A percentile compares a stretch with the other conserved stretches of the same genome.
Conservation (phyloP, 192 early-diverging fungal species). For the Backusella liffmaniae region DNA sequence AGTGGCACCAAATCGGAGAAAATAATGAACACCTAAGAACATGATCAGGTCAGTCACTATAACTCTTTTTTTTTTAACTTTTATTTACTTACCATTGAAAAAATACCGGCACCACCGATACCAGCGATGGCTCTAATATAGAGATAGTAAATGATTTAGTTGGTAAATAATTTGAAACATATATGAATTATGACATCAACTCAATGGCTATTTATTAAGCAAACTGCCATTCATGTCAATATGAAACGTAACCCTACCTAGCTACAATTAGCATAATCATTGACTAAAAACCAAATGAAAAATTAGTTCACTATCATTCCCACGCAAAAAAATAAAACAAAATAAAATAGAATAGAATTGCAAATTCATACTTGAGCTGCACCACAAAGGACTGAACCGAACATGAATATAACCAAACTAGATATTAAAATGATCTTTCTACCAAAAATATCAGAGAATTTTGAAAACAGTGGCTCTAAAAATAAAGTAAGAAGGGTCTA, state of each 20-base stretch:
- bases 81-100: conserved; percentile 1
- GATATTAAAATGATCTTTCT: conserved; percentile 67
- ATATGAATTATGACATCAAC: too few species aligned
- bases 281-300: not conserved
- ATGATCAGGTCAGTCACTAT: not conserved
- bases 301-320: not conserved
- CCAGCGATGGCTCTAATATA: not conserved
- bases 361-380: conserved; percentile 47
- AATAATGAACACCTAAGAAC: conserved; percentile 62
- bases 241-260: not conserved
- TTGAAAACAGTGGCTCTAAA: conserved; percentile 58
- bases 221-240: too few species aligned
- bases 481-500: not conserved
- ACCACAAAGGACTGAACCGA: conserved; percentile 81
- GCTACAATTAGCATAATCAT: not conserved
- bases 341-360: not conserved
- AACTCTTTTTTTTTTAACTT: not conserved
- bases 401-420: conserved; percentile 71
- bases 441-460: conserved; percentile 83
- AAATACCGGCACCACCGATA: conserved; percentile 19
- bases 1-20: conserved; percentile 81
- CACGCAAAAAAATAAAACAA: not conserved
- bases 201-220: too few species aligned
- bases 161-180: too few species aligned
- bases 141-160: too few species aligned